phyloP scores from a whole-genome alignment of 345 rosid species.

The Eucalyptus caleyi region DNA sequence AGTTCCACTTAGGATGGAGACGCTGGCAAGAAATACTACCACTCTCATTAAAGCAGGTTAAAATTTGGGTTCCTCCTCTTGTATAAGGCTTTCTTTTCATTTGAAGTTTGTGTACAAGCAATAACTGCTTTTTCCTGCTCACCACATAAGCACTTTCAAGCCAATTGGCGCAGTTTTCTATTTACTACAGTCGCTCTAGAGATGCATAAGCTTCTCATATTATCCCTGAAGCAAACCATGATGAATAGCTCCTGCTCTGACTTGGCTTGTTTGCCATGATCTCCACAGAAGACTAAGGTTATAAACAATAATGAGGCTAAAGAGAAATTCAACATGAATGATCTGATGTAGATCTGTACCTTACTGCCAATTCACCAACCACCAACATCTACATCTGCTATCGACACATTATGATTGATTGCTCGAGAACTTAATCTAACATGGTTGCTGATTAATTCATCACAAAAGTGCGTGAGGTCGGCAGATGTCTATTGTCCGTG shows the following conservation, averaged over 20 bases:
- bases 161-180: background rate
- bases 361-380: background rate
- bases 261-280: background rate
- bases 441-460: background rate
- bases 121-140: background rate
- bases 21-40: background rate
- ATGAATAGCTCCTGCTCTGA: background rate
- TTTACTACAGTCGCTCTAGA: background rate
- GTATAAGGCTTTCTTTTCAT: background rate
- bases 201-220: background rate
- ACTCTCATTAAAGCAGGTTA: background rate
- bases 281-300: background rate
- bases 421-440: background rate
- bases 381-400: background rate
- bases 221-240: background rate
- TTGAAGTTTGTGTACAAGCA: background rate
- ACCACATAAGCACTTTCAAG: background rate
- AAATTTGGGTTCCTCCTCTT: background rate
- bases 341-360: background rate
- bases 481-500: background rate
- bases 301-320: background rate
- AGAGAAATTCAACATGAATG: background rate
- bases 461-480: background rate
- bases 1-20: background rate
- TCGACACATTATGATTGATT: background rate